Evolutionary conservation across 306 rosid genomes (phyloP).

Genomic region (Medicago lupulina): DNA sequence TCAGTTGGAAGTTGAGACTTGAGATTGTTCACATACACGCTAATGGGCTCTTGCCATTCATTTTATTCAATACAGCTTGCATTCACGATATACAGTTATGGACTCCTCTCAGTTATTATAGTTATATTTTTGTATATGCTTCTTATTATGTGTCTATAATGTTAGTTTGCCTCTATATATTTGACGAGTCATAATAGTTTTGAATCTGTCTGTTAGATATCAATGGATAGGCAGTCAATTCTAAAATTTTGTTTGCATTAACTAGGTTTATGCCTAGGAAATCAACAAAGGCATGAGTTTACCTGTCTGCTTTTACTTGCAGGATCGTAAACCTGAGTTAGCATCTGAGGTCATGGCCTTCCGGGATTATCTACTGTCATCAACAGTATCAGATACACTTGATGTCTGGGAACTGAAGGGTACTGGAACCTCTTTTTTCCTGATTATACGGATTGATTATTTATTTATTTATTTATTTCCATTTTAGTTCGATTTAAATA

Average conservation of each 20-base stretch:
- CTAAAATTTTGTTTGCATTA: conserved; percentile 15
- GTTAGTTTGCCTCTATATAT: conserved; percentile 18
- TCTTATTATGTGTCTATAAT: conserved; percentile 25
- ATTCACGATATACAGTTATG: conserved; percentile 14
- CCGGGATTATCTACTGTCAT: conserved; percentile 89
- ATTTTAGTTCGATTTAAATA: conserved; percentile 34
- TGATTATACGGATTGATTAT: conserved; percentile 14
- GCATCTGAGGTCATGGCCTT: conserved; percentile 91
- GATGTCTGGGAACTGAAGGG: conserved; percentile 99
- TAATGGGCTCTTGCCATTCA: conserved; percentile 17
- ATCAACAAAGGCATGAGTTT: conserved; percentile 23
- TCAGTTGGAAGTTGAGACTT: conserved; percentile 2
- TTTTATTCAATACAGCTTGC: conserved; percentile 9
- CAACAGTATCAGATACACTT: conserved; percentile 90
- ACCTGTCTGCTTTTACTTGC: conserved; percentile 44
- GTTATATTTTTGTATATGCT: background rate
- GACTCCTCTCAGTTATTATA: conserved; percentile 24
- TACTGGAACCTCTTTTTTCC: conserved; percentile 42
- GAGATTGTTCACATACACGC: background rate
- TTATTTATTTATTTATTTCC: conserved; percentile 13
- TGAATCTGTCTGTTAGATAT: conserved; percentile 14
- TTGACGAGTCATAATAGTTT: conserved; percentile 1
- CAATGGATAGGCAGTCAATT: conserved; percentile 10
- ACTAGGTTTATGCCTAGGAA: conserved; percentile 18
- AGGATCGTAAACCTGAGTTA: conserved; percentile 92